Conservation (phyloP, 78 protist species). For the Tieghemostelium lacteum region DNA sequence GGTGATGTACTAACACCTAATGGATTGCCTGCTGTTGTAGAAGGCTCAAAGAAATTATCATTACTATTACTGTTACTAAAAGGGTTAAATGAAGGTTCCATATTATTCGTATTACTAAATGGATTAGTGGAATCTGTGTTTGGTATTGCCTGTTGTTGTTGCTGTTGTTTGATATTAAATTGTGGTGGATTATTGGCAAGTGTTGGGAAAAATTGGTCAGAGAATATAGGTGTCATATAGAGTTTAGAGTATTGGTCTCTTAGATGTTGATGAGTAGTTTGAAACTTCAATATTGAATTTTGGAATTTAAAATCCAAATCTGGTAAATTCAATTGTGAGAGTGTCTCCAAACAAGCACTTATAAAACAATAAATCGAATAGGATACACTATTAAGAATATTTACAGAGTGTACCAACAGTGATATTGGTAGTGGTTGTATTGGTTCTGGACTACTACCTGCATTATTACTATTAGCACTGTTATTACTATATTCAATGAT, state of each 20-base stretch:
- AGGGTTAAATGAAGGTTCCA: conserved; percentile 61
- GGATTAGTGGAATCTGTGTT: neutral
- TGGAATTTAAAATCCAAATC: conserved; percentile 2
- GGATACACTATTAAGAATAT: conserved; percentile 38
- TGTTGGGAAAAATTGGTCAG: conserved; percentile 65
- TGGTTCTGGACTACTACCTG: neutral
- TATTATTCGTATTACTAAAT: neutral
- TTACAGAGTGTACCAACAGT: conserved; percentile 7
- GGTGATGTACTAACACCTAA: neutral
- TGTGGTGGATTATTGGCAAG: conserved; percentile 20
- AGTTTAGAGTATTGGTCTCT: conserved; percentile 36
- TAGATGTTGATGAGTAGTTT: conserved; percentile 1
- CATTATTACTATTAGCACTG: neutral
- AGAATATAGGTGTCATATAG: neutral
- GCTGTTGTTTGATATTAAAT: neutral
- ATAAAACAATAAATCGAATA: conserved; percentile 55
- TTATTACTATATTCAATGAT: conserved; percentile 1
- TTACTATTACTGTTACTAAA: neutral
- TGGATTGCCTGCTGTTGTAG: neutral
- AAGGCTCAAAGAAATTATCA: neutral
- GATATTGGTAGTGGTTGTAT: conserved; percentile 17
- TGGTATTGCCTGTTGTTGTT: neutral
- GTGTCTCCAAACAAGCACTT: conserved; percentile 11
- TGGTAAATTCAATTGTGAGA: neutral
- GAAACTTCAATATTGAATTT: neutral